A percentile compares a stretch with the other conserved stretches of the same genome.
These are phyloP conservation scores for Plasmodiophora brassicae DNA, from an alignment of 208 protist species.

Conservation along the genomic window DNA sequence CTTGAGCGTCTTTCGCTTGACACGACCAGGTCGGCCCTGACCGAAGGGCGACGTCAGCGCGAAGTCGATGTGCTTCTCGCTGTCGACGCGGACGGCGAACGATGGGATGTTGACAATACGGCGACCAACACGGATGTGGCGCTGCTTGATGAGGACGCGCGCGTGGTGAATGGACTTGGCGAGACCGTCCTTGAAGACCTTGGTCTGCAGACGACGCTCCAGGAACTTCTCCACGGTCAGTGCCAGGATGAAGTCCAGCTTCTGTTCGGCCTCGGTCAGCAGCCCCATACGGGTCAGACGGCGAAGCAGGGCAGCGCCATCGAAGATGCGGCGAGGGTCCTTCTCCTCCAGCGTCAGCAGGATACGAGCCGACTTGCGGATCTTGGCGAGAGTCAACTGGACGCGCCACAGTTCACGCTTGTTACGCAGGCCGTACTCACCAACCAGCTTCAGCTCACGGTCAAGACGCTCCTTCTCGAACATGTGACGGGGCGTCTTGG, in stretches of 20 bases:
- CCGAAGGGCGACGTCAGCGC: slow-evolving; percentile 86
- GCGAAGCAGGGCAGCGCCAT: slow-evolving; percentile 97
- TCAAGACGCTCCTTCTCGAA: slow-evolving; percentile 99
- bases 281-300: slow-evolving; percentile 95
- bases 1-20: slow-evolving; percentile 74
- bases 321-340: slow-evolving; percentile 86
- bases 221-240: slow-evolving; percentile 97
- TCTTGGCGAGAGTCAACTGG: slow-evolving; percentile 94
- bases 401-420: slow-evolving; percentile 99
- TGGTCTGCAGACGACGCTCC: slow-evolving; percentile 98
- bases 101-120: slow-evolving; percentile 98
- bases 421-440: slow-evolving; percentile 96
- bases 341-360: slow-evolving; percentile 98
- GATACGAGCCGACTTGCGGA: slow-evolving; percentile 94
- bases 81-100: slow-evolving; percentile 96
- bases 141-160: slow-evolving; percentile 95
- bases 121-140: slow-evolving; percentile 98
- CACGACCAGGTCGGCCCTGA: slow-evolving; percentile 87
- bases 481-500: slow-evolving; percentile 91
- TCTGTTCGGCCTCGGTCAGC: slow-evolving; percentile 94
- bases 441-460: slow-evolving; percentile 97
- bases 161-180: slow-evolving; percentile 99
- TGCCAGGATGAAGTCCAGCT: slow-evolving; percentile 99
- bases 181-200: slow-evolving; percentile 92
- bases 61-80: slow-evolving; percentile 97